These are phyloP conservation scores for Scutellaria baicalensis DNA, from an alignment of 257 asterid species.

Conservation along the genomic window DNA sequence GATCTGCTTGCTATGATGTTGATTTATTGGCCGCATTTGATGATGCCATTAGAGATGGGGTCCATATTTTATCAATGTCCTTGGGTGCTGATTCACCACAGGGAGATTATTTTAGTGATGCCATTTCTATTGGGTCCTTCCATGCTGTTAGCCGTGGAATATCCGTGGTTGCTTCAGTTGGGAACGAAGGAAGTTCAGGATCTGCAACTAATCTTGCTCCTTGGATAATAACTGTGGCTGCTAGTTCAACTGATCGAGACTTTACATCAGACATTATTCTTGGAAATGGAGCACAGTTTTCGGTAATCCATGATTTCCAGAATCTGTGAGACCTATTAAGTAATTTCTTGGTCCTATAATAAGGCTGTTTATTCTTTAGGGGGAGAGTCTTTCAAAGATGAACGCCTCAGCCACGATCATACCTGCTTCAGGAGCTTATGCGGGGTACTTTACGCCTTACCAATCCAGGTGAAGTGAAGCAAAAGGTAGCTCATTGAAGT, in stretches of 20 bases:
- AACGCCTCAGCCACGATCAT: conserved; percentile 42
- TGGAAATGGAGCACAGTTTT: conserved; percentile 57
- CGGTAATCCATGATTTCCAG: conserved; percentile 32
- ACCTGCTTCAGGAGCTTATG: conserved; percentile 73
- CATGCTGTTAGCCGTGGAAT: conserved; percentile 82
- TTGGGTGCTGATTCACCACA: conserved; percentile 80
- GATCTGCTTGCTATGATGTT: conserved; percentile 74
- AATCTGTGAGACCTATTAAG: not conserved
- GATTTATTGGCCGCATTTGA: conserved; percentile 95
- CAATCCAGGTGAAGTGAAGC: conserved; percentile 99
- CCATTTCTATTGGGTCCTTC: conserved; percentile 85
- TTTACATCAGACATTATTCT: conserved; percentile 62
- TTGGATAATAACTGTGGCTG: conserved; percentile 91
- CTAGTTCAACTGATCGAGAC: conserved; percentile 77
- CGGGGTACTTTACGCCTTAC: conserved; percentile 90
- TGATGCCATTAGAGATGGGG: conserved; percentile 87
- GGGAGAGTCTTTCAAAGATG: conserved; percentile 56
- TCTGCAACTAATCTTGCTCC: conserved; percentile 86
- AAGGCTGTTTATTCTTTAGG: conserved; percentile 34
- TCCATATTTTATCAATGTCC: conserved; percentile 68
- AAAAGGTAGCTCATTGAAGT: conserved; percentile 55
- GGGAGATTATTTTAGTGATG: conserved; percentile 76
- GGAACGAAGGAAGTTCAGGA: conserved; percentile 66
- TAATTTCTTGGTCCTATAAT: not conserved
- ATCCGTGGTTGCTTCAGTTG: conserved; percentile 80